phyloP scores from a whole-genome alignment of 805 yeast species.

The Starmerella scarabaei region DNA sequence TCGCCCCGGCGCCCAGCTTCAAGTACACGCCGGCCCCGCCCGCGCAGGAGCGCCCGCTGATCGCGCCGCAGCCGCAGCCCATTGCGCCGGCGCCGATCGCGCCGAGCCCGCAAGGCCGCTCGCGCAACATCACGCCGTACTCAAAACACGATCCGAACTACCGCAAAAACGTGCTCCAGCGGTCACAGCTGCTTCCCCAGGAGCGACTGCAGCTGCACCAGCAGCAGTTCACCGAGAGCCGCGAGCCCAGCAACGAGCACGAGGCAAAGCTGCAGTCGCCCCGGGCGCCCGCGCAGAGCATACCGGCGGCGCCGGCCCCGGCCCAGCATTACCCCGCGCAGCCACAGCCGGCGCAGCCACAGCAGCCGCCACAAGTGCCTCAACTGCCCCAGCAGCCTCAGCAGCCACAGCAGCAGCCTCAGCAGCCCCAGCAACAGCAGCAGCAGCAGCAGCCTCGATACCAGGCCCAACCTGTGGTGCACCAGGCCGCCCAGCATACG shows the following conservation, averaged over 20 bases:
- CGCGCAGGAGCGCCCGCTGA: not conserved
- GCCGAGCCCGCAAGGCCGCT: not conserved
- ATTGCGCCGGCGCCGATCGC: not conserved
- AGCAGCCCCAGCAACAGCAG: constrained; percentile 1
- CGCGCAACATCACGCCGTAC: not conserved
- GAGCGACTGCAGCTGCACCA: constrained; percentile 3
- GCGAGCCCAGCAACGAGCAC: constrained; percentile 7
- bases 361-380: constrained; percentile 13
- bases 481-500: not conserved
- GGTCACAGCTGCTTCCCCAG: not conserved
- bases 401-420: constrained; percentile 9
- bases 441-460: constrained; percentile 1
- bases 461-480: not conserved
- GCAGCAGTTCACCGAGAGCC: constrained; percentile 5
- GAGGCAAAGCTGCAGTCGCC: not conserved
- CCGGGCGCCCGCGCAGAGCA: too few relatives aligned
- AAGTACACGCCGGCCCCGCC: not conserved
- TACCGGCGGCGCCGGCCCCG: too few relatives aligned
- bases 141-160: too few relatives aligned
- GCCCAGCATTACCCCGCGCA: too few relatives aligned
- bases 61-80: not conserved
- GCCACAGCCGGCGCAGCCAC: constrained; percentile 7
- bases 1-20: too few relatives aligned
- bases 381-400: constrained; percentile 16
- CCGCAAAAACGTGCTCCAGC: too few relatives aligned